Percentiles rank a stretch among this genome's conserved stretches.
Evolutionary conservation across 495 filamentous ascomycete genomes (phyloP).

Genomic region (Penicillium lividum): DNA sequence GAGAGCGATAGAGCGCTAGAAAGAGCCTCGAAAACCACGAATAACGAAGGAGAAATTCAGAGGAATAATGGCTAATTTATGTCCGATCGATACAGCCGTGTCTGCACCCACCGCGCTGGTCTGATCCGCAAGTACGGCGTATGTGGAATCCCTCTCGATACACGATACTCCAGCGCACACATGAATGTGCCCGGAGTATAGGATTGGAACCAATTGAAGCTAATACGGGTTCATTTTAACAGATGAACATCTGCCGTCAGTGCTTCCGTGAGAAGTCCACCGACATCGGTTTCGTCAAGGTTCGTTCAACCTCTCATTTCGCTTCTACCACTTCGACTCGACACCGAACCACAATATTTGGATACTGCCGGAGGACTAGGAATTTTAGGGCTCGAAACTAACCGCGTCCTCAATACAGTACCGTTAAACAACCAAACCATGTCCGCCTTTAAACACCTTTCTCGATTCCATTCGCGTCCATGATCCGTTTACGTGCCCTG

Average conservation of each 20-base stretch:
- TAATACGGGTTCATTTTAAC: constrained; percentile 25
- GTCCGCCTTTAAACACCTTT: constrained; percentile 32
- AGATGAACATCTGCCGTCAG: constrained; percentile 97
- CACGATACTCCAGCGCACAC: not conserved
- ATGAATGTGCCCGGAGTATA: not conserved
- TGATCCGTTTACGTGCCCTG: constrained; percentile 30
- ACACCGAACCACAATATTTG: not conserved
- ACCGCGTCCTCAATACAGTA: constrained; percentile 35
- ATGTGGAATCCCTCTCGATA: constrained; percentile 44
- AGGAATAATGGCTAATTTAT: constrained; percentile 27
- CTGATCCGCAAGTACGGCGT: constrained; percentile 98
- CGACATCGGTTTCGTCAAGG: constrained; percentile 99
- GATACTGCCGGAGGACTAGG: not conserved
- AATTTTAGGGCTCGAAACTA: not conserved
- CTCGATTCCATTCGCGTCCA: constrained; percentile 40
- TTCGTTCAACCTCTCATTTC: constrained; percentile 31
- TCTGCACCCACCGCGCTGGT: constrained; percentile 93
- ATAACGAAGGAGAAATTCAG: constrained; percentile 6
- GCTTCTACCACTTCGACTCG: not conserved
- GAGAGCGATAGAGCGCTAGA: constrained; percentile 10
- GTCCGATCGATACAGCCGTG: constrained; percentile 64
- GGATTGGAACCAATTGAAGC: constrained; percentile 11
- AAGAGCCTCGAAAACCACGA: constrained; percentile 15
- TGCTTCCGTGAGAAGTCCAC: constrained; percentile 97
- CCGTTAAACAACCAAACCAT: constrained; percentile 50